These are phyloP conservation scores for Termitomyces sp. DNA, from an alignment of 768 basidiomycete genomes.

Conservation along the genomic window DNA sequence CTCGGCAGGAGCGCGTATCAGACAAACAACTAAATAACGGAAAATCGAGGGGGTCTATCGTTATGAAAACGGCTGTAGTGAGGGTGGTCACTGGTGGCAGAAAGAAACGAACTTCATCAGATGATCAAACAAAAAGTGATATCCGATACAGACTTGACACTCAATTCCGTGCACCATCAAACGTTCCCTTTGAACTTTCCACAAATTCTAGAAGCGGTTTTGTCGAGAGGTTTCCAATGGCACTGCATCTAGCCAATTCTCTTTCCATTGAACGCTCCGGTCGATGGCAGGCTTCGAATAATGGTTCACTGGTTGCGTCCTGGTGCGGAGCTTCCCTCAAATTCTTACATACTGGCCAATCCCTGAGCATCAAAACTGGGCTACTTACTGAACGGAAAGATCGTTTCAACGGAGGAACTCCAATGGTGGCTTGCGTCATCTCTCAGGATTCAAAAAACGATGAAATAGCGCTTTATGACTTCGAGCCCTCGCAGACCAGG, in stretches of 20 bases:
- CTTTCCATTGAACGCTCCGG: slow-evolving; percentile 6
- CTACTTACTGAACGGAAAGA: slow-evolving; percentile 9
- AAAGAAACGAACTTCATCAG: too few relatives aligned
- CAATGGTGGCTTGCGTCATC: slow-evolving; percentile 12
- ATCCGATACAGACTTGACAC: too few relatives aligned
- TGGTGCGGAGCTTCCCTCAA: slow-evolving; percentile 12
- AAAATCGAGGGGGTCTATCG: too few relatives aligned
- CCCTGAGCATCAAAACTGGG: slow-evolving; percentile 8
- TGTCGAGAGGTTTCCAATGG: not conserved
- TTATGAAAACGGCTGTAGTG: too few relatives aligned
- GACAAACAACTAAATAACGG: too few relatives aligned
- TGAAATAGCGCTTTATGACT: not conserved
- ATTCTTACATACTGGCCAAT: slow-evolving; percentile 6
- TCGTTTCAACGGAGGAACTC: slow-evolving; percentile 13
- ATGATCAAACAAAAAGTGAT: too few relatives aligned
- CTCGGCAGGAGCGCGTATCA: too few relatives aligned
- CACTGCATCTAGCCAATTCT: not conserved
- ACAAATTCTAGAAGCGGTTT: too few relatives aligned
- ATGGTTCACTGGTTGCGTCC: slow-evolving; percentile 3
- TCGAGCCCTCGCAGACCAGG: slow-evolving; percentile 6
- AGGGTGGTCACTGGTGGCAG: too few relatives aligned
- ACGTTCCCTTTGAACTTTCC: too few relatives aligned
- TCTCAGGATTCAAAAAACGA: not conserved
- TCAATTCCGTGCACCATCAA: not conserved
- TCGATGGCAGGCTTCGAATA: slow-evolving; percentile 1